Conservation (phyloP, 768 basidiomycete species). For the Russula sp. region DNA sequence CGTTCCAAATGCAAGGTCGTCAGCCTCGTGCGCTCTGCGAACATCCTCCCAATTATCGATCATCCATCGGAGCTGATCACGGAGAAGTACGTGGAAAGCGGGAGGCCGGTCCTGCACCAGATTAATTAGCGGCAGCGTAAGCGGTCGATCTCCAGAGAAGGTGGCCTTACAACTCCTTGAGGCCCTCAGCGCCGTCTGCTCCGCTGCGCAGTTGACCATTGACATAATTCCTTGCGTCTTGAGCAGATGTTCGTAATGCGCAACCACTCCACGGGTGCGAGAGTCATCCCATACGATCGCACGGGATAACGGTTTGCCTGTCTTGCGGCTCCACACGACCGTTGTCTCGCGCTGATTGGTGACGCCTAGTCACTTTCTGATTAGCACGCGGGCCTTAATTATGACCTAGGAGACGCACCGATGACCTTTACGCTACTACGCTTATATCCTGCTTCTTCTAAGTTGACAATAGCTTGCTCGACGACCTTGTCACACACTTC, state of each 20-base stretch:
- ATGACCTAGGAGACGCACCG: constrained; percentile 49
- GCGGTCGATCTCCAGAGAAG: background rate
- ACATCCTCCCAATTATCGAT: constrained; percentile 81
- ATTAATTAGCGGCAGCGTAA: constrained; percentile 10
- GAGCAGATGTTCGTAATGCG: constrained; percentile 71
- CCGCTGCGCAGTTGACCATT: constrained; percentile 68
- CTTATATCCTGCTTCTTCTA: constrained; percentile 75
- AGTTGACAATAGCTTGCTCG: constrained; percentile 58
- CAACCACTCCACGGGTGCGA: constrained; percentile 83
- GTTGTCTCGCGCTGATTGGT: constrained; percentile 98
- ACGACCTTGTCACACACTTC: constrained; percentile 74
- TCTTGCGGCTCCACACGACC: constrained; percentile 86
- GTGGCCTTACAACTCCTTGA: constrained; percentile 61
- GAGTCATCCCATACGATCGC: constrained; percentile 97
- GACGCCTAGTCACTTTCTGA: constrained; percentile 53
- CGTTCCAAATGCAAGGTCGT: constrained; percentile 87
- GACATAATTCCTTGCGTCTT: constrained; percentile 67
- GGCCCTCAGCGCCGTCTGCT: constrained; percentile 58
- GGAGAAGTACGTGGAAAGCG: constrained; percentile 97
- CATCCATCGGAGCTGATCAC: constrained; percentile 96
- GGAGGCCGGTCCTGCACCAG: constrained; percentile 73
- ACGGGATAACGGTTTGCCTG: constrained; percentile 82
- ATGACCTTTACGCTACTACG: constrained; percentile 86
- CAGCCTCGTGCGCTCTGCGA: constrained; percentile 69
- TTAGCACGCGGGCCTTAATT: constrained; percentile 2